These are phyloP conservation scores for Parsonsia alboflavescens DNA, from an alignment of 257 asterid genomes.

Conservation along the genomic window DNA sequence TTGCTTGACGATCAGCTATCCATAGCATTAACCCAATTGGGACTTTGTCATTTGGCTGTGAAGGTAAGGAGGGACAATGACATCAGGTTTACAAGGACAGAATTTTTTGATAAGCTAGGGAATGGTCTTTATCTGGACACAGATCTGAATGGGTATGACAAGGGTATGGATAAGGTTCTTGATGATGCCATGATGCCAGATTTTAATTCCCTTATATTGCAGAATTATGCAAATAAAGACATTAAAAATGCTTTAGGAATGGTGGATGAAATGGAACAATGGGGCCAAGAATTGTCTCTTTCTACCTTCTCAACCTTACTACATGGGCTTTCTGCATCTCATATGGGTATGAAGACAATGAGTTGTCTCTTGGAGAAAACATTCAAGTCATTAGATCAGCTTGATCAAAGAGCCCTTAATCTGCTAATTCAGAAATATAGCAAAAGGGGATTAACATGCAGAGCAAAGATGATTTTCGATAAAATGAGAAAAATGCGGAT, in stretches of 20 bases:
- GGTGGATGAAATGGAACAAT: constrained; percentile 54
- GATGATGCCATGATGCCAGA: constrained; percentile 62
- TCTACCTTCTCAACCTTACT: constrained; percentile 43
- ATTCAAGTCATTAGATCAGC: constrained; percentile 35
- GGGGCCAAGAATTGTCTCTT: constrained; percentile 73
- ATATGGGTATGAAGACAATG: constrained; percentile 29
- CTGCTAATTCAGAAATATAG: constrained; percentile 49
- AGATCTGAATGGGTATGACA: constrained; percentile 56
- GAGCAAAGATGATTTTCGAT: constrained; percentile 46
- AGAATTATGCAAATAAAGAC: constrained; percentile 27
- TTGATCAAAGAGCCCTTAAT: constrained; percentile 53
- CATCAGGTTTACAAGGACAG: constrained; percentile 42
- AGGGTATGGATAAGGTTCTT: constrained; percentile 43
- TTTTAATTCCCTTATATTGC: constrained; percentile 40
- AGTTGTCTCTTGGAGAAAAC: constrained; percentile 34
- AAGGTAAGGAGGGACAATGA: constrained; percentile 79
- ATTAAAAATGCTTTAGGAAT: constrained; percentile 23
- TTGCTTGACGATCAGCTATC: constrained; percentile 49
- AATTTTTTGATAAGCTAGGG: constrained; percentile 82
- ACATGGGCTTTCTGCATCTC: constrained; percentile 34
- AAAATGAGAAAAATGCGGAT: constrained; percentile 49
- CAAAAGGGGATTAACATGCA: constrained; percentile 47
- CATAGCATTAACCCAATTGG: constrained; percentile 47
- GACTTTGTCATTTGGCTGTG: constrained; percentile 51
- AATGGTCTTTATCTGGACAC: constrained; percentile 90